A percentile compares a stretch with the other conserved stretches of the same genome.
phyloP scores from a whole-genome alignment of 2,329 filamentous ascomycete species.

The Penicillium sp. region DNA sequence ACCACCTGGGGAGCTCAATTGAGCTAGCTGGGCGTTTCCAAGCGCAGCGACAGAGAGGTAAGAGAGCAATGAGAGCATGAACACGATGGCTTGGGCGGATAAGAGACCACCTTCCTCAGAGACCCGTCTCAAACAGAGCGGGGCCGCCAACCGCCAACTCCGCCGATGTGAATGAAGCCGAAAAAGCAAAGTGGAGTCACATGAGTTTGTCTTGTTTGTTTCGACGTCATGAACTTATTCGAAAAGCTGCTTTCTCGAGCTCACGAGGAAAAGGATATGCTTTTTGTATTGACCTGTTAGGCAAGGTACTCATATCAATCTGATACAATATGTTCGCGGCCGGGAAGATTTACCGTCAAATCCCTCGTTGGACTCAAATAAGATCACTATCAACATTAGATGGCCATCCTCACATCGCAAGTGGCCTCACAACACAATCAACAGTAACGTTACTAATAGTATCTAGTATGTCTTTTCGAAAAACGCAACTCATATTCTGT shows the following conservation, averaged over 20 bases:
- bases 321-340: constrained; percentile 31
- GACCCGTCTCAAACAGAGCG: background rate
- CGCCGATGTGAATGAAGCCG: constrained; percentile 7
- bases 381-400: constrained; percentile 45
- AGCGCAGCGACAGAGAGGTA: background rate
- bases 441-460: constrained; percentile 24
- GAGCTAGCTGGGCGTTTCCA: background rate
- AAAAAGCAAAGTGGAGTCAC: constrained; percentile 33
- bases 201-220: constrained; percentile 39
- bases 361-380: constrained; percentile 31
- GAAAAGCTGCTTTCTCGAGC: background rate
- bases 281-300: background rate
- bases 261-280: background rate
- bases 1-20: background rate
- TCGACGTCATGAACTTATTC: constrained; percentile 18
- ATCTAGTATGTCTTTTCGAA: constrained; percentile 55
- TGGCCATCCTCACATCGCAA: constrained; percentile 46
- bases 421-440: constrained; percentile 17
- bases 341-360: constrained; percentile 27
- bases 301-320: background rate
- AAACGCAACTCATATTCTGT: constrained; percentile 53
- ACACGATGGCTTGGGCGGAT: background rate
- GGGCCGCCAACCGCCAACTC: background rate
- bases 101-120: background rate
- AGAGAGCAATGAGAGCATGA: background rate